Base-by-base conservation (phyloP, 345 rosid species). In the Salix dunnii region DNA sequence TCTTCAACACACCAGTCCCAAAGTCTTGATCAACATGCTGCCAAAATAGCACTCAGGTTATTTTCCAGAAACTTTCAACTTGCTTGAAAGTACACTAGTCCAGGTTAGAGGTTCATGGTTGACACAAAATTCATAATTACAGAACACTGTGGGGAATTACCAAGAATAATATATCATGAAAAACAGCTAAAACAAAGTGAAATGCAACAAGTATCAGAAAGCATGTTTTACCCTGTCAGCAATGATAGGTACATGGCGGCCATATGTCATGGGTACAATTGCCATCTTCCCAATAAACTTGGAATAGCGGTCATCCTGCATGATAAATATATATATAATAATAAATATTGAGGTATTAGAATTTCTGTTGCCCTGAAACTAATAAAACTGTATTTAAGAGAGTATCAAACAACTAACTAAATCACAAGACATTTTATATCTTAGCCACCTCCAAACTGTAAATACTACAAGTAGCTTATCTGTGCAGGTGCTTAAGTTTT, bases 1-100 rank as follows among this genome's bases (percentile, higher is more conserved):
- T 92, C 90, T 95, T 95, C 86, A 95, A 87, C 58, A 91, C 97
- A 74, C 99, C 99, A 72, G 99, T 95, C 84, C 99, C 99, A 84
- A 95, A 93, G 73, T 95, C 99, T 87, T 91, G 93, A 85, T 95
- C 99, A 79, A 95, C 99, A 84, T 88, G 84, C 99, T 95, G 90
- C 72, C 84, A 78, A 77, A 70, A 82, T 62, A 72, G 70, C 42
- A 67, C 58, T 30, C 48, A 14, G 71, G 65, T 64, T 71, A 77
- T 51, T 71, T 40, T 65, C 36, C 42, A 13, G 55, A 21, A 66
- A 46, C 23, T 31, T 35, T 33, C 0, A 48, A n/a, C 70, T 38
- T 23, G 18, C 38, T 58, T 49, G 38, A 35, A 60, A 25, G 70
- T 30, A 42, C 64, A 17, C 25, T n/a, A 21, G 11, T 7, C 64